Percentiles rank a stretch among this genome's conserved stretches.
Evolutionary conservation across 371 early-diverging fungal species (phyloP).

Genomic region (Circinella umbellata): DNA sequence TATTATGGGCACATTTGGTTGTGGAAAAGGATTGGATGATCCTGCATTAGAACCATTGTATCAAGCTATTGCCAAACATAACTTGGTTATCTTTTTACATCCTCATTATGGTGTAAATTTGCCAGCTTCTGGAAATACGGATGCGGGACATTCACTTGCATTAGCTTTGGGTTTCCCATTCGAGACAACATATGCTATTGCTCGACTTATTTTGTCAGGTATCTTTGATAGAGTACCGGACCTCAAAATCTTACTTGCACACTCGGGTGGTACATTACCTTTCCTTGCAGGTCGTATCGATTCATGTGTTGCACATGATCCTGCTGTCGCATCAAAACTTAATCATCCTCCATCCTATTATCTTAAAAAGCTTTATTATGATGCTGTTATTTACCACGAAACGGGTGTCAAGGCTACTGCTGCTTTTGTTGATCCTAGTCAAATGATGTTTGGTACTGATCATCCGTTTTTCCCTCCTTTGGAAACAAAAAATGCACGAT

Average conservation of each 20-base stretch:
- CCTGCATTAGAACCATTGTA: slow-evolving; percentile 39
- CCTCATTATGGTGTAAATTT: slow-evolving; percentile 47
- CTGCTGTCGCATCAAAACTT: slow-evolving; percentile 21
- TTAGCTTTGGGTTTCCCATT: slow-evolving; percentile 49
- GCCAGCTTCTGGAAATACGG: slow-evolving; percentile 16
- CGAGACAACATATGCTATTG: slow-evolving; percentile 41
- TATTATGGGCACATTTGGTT: slow-evolving; percentile 40
- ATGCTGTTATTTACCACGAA: slow-evolving; percentile 28
- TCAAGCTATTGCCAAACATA: slow-evolving; percentile 25
- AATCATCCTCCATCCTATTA: slow-evolving; percentile 29
- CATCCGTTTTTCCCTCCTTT: slow-evolving; percentile 31
- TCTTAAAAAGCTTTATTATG: slow-evolving; percentile 26
- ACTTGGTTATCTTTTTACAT: slow-evolving; percentile 40
- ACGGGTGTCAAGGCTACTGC: slow-evolving; percentile 28
- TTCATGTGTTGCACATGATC: slow-evolving; percentile 42
- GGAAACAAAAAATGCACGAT: slow-evolving; percentile 16
- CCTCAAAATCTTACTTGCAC: slow-evolving; percentile 43
- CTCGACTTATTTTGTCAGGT: slow-evolving; percentile 42
- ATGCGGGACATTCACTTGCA: slow-evolving; percentile 45
- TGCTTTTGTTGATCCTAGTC: slow-evolving; percentile 20
- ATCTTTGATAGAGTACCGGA: slow-evolving; percentile 40
- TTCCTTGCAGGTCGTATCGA: slow-evolving; percentile 50
- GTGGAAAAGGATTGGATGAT: slow-evolving; percentile 49
- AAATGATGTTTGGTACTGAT: slow-evolving; percentile 29
- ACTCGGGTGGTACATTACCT: slow-evolving; percentile 45